Conservation (phyloP, 768 basidiomycete genomes). For the Leccinum pellstonianum region DNA sequence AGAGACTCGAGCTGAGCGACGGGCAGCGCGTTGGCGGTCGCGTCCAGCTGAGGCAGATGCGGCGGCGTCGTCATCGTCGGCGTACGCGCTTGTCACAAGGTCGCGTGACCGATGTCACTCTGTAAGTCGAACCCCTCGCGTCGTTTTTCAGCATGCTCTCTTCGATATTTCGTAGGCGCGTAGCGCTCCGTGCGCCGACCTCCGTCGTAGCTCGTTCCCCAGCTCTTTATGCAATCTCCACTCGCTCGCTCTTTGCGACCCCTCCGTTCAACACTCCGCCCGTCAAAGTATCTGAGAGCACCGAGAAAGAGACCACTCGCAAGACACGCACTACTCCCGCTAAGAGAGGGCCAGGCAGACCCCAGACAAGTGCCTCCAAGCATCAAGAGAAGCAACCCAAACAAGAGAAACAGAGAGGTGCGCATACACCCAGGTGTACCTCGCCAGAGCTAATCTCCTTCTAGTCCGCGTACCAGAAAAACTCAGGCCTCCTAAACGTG, state of each 20-base stretch:
- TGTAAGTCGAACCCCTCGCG: neutral
- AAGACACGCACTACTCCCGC: constrained; percentile 3
- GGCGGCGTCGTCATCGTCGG: constrained; percentile 1
- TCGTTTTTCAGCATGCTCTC: constrained; percentile 7
- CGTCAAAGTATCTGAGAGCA: neutral
- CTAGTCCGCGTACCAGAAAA: constrained; percentile 16
- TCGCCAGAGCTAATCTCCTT: constrained; percentile 5
- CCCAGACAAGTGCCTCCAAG: neutral
- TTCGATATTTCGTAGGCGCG: constrained; percentile 18
- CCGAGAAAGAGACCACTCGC: constrained; percentile 1
- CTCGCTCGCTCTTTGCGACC: constrained; percentile 28
- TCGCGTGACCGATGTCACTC: constrained; percentile 18
- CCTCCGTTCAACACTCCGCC: constrained; percentile 13
- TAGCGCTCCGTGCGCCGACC: neutral
- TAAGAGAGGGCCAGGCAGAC: constrained; percentile 8
- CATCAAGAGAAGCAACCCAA: constrained; percentile 11
- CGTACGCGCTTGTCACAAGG: constrained; percentile 7
- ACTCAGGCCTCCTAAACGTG: constrained; percentile 30
- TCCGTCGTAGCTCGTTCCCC: neutral
- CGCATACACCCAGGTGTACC: neutral
- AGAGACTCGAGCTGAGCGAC: constrained; percentile 74
- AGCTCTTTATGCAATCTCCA: constrained; percentile 6
- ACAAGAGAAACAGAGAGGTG: constrained; percentile 15
- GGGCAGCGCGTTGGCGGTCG: constrained; percentile 45
- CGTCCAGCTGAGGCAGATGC: constrained; percentile 5